Evolutionary conservation across 2,329 filamentous ascomycete genomes (phyloP).

Genomic region (Fusarium camptoceras): DNA sequence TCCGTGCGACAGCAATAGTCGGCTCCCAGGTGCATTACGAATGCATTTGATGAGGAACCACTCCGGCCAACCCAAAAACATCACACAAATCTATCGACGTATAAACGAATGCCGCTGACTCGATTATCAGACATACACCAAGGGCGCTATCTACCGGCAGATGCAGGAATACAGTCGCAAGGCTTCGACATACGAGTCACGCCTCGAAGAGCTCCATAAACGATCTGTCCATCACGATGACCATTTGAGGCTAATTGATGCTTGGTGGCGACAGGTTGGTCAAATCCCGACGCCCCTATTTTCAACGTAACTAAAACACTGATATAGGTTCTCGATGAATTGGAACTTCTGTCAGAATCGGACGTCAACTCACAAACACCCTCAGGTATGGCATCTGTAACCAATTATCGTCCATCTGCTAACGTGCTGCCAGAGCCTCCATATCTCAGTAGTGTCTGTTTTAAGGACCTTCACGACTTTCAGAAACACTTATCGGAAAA

Average conservation of each 20-base stretch:
- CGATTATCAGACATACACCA: constrained; percentile 60
- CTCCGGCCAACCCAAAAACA: constrained; percentile 33
- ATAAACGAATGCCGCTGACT: constrained; percentile 44
- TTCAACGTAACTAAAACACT: constrained; percentile 23
- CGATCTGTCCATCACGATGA: constrained; percentile 87
- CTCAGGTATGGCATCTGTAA: constrained; percentile 43
- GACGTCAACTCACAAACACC: constrained; percentile 45
- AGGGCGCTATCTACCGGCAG: constrained; percentile 95
- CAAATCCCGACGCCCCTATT: neutral
- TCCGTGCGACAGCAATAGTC: constrained; percentile 48
- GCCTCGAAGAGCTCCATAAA: constrained; percentile 83
- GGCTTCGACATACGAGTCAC: constrained; percentile 82
- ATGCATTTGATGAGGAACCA: constrained; percentile 40
- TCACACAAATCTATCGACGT: constrained; percentile 40
- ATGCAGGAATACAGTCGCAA: constrained; percentile 98
- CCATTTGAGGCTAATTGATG: constrained; percentile 88
- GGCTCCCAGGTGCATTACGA: constrained; percentile 43
- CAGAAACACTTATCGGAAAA: constrained; percentile 83
- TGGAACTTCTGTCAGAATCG: constrained; percentile 68
- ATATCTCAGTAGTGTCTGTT: constrained; percentile 69
- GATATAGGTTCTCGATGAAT: constrained; percentile 70
- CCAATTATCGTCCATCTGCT: constrained; percentile 17
- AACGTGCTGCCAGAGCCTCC: constrained; percentile 59
- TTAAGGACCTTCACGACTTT: constrained; percentile 77
- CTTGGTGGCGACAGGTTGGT: constrained; percentile 92